phyloP scores from a whole-genome alignment of 805 yeast genomes.

The Tetrapisispora pingtungensis region DNA sequence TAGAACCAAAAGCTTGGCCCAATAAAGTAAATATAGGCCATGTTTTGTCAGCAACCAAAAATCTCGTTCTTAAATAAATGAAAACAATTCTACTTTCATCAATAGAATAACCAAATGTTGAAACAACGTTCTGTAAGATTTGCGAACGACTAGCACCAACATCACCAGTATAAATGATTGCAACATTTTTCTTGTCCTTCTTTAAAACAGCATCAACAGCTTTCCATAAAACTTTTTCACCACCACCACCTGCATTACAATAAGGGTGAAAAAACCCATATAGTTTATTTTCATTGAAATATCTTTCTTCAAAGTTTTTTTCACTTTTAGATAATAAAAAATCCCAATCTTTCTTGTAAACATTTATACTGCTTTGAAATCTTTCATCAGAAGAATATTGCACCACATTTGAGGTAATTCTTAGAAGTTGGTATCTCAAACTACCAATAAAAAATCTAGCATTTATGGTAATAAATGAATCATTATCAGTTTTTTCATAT shows the following conservation, averaged over 20 bases:
- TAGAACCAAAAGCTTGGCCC: slow-evolving; percentile 82
- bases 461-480: neutral
- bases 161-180: slow-evolving; percentile 67
- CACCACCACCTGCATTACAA: slow-evolving; percentile 96
- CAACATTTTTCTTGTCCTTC: slow-evolving; percentile 40
- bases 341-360: neutral
- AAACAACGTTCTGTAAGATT: slow-evolving; percentile 42
- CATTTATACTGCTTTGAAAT: neutral
- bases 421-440: slow-evolving; percentile 1
- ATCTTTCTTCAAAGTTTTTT: neutral
- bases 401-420: neutral
- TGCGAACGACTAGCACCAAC: slow-evolving; percentile 36
- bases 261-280: slow-evolving; percentile 93
- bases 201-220: slow-evolving; percentile 66
- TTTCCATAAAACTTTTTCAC: slow-evolving; percentile 93
- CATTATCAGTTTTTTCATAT: neutral
- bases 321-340: neutral
- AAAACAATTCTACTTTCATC: slow-evolving; percentile 49
- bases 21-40: slow-evolving; percentile 76
- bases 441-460: neutral
- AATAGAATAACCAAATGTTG: slow-evolving; percentile 46
- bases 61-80: slow-evolving; percentile 45
- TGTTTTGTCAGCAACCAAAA: slow-evolving; percentile 54
- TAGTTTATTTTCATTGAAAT: slow-evolving; percentile 25
- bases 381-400: neutral